Evolutionary conservation across 2,329 filamentous ascomycete genomes (phyloP).

Genomic region (Diaporthe citriasiana): DNA sequence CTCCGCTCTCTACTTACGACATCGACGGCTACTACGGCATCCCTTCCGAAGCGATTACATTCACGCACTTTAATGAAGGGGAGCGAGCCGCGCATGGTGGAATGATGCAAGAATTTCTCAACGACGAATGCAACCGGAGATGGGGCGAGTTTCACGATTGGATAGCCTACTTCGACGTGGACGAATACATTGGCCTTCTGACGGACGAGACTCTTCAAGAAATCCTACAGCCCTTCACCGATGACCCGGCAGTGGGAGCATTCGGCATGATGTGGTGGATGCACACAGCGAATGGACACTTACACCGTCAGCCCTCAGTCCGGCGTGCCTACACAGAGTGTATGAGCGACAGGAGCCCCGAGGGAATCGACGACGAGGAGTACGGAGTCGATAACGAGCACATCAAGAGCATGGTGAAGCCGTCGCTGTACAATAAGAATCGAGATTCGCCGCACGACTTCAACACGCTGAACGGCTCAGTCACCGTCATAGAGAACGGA

Average conservation of each 20-base stretch:
- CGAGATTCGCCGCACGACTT: constrained; percentile 47
- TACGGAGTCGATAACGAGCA: constrained; percentile 46
- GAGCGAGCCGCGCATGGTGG: constrained; percentile 8
- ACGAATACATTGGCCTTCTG: constrained; percentile 51
- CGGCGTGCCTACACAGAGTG: constrained; percentile 48
- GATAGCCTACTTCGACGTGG: constrained; percentile 52
- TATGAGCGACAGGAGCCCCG: constrained; percentile 12
- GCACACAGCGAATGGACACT: constrained; percentile 49
- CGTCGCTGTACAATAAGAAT: constrained; percentile 19
- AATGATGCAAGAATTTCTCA: constrained; percentile 25
- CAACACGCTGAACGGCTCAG: constrained; percentile 40
- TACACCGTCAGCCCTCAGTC: constrained; percentile 46
- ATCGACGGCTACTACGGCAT: constrained; percentile 27
- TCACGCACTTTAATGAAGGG: constrained; percentile 1
- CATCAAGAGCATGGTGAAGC: constrained; percentile 23
- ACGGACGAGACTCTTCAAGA: constrained; percentile 46
- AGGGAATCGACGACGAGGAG: constrained; percentile 39
- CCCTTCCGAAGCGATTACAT: constrained; percentile 17
- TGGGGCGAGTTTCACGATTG: constrained; percentile 47
- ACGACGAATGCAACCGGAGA: constrained; percentile 39
- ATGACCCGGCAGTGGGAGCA: constrained; percentile 48
- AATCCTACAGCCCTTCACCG: constrained; percentile 46
- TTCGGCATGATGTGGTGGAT: constrained; percentile 52
- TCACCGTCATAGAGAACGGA: constrained; percentile 49
- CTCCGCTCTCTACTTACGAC: constrained; percentile 37